Evolutionary conservation across 345 rosid species (phyloP).

Genomic region (Diplotaxis tenuifolia): DNA sequence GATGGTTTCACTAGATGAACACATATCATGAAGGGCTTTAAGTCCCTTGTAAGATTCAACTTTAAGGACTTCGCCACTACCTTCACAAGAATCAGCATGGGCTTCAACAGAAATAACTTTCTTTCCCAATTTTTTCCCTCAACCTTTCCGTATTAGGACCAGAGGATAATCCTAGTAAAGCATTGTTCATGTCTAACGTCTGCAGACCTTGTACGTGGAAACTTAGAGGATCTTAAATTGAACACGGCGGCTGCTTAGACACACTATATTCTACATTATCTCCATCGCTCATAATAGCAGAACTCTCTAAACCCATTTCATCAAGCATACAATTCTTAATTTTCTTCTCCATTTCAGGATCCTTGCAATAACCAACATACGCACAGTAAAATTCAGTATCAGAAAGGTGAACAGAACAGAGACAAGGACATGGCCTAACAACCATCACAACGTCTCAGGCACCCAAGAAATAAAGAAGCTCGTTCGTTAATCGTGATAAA

Average conservation of each 20-base stretch:
- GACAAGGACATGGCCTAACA: background rate
- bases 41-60: constrained; percentile 12
- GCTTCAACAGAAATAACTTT: constrained; percentile 24
- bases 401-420: background rate
- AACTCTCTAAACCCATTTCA: constrained; percentile 57
- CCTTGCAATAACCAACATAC: constrained; percentile 12
- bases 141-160: constrained; percentile 27
- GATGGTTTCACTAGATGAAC: constrained; percentile 36
- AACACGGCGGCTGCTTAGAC: constrained; percentile 26
- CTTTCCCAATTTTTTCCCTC: constrained; percentile 28
- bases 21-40: constrained; percentile 27
- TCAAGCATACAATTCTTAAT: constrained; percentile 40
- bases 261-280: constrained; percentile 32
- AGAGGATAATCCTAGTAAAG: constrained; percentile 36
- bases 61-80: constrained; percentile 29
- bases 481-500: background rate
- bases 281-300: constrained; percentile 52
- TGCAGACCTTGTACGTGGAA: background rate
- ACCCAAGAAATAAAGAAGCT: background rate
- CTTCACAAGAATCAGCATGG: constrained; percentile 36
- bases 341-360: constrained; percentile 17
- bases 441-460: background rate
- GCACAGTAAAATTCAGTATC: background rate
- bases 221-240: constrained; percentile 12
- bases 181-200: constrained; percentile 4